Evolutionary conservation across 1,139 yeast genomes (phyloP), one percentile per base, ranked within the genome.

Genomic region (Tardiomyces depauwii): DNA sequence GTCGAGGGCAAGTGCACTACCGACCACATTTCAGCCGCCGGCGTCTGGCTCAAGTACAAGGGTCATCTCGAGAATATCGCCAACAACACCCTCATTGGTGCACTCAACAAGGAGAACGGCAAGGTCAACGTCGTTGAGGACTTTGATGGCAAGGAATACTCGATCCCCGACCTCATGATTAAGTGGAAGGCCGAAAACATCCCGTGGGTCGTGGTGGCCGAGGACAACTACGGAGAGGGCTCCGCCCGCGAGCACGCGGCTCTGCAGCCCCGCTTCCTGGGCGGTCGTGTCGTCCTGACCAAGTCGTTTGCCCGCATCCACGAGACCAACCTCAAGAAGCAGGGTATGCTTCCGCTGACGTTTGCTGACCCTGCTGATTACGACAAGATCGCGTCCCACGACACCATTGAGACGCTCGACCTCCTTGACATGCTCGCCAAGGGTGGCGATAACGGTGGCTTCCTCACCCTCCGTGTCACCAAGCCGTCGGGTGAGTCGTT

Each of bases 161-260:
- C 91, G 18, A 91, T 91, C 55, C 98, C 98, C n/a, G 97, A 87
- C 58, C 75, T 89, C 50, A 89, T 91, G 97, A 83, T 82, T 67
- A 84, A 85, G 63, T 91, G 96, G 96, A 89, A 89, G 67, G 71
- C 77, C 42, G 93, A 86, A 53, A 58, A 67, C 9, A 77, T 86
- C 57, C 93, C 95, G 16, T 91, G 98, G 98, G 76, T 80, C 53
- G 96, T 91, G 43, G 83, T 91, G 53, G 98, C 96, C 45, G 98
- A 89, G 63, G 96, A 91, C 64, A 91, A 91, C 70, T 91, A 89
- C 60, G 98, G 98, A 67, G 98, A 91, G 72, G 98, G 98, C 54
- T 87, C 96, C 47, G 96, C 98, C 21, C 84, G 98, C 74, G 98
- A 91, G 65, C 98, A 91, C 62, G 98, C 98, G 46, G 98, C 98